Conservation (phyloP, 306 rosid species). For the Neltuma alba region DNA sequence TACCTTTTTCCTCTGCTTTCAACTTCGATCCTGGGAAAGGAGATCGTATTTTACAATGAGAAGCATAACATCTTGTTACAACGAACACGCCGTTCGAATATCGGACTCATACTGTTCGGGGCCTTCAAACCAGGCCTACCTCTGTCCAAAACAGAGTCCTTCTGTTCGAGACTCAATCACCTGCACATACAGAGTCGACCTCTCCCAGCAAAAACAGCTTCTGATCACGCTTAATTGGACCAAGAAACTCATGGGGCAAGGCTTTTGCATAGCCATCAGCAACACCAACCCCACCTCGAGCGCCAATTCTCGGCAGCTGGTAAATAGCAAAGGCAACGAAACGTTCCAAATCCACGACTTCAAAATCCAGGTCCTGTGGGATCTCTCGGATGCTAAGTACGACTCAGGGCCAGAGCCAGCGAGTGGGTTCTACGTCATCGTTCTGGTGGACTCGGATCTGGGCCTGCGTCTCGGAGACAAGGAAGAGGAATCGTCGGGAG, state of each 20-base stretch:
- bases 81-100: constrained; percentile 74
- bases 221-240: constrained; percentile 61
- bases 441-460: constrained; percentile 59
- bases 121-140: constrained; percentile 56
- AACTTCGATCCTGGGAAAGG: background rate
- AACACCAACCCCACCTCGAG: constrained; percentile 6
- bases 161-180: constrained; percentile 57
- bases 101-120: constrained; percentile 90
- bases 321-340: constrained; percentile 47
- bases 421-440: constrained; percentile 53
- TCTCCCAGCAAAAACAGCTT: constrained; percentile 47
- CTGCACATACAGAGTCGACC: constrained; percentile 55
- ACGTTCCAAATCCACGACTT: constrained; percentile 32
- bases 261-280: constrained; percentile 45
- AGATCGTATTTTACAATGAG: constrained; percentile 49
- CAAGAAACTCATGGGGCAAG: constrained; percentile 48
- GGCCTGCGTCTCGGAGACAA: constrained; percentile 64
- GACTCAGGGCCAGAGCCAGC: constrained; percentile 70
- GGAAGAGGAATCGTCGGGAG: constrained; percentile 28
- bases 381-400: constrained; percentile 61
- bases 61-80: constrained; percentile 87
- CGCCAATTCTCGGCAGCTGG: constrained; percentile 30
- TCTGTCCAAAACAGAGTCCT: constrained; percentile 50
- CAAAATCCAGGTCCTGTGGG: constrained; percentile 62
- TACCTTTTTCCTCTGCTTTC: constrained; percentile 5